Evolutionary conservation across 257 asterid species (phyloP), one percentile per base, ranked within the genome.

Genomic region (Nicotiana knightiana): DNA sequence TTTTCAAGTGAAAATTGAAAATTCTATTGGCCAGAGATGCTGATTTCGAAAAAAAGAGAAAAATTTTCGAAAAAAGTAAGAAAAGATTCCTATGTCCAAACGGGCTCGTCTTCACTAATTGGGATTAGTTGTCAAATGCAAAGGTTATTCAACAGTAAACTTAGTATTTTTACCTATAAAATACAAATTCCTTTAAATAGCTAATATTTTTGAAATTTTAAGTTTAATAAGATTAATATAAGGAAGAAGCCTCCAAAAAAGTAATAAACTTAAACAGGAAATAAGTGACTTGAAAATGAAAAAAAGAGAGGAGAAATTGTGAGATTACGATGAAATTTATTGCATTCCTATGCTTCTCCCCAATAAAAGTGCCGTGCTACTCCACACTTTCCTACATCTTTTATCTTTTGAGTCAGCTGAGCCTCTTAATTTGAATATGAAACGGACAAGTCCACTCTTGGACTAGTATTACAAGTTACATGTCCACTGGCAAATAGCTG

Each of bases 381-480:
- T 62, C 63, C 26, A 28, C 21, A 17, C 18, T 64, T 68, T 33
- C 16, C 26, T 71, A 32, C 35, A 68, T 51, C 16, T 80, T 64
- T n/a, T 10, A 65, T 65, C 35, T 81, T 71, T 51, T 63, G 87
- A 28, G 82, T 73, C 66, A 73, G 79, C 64, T 53, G 16, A 65
- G 57, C 53, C 43, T 73, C 59, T 61, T 80, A 64, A 53, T 63
- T 81, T 81, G 64, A 33, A 75, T 51, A 24, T 67, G 26, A 46
- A 67, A 33, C 7, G 26, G 82, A 54, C 54, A 73, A 73, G 83
- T 84, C 82, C 64, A 28, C 37, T 84, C 39, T 81, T 53, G 59
- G 87, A 63, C 71, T 84, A 33, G 39, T 73, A 64, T 61, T 63
- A 84, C 48, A 73, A 51, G 79, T 67, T 63, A 71, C 81, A 81